Evolutionary conservation across 2,329 filamentous ascomycete species (phyloP).

Genomic region (Aspergillus oerlinghausenensis): DNA sequence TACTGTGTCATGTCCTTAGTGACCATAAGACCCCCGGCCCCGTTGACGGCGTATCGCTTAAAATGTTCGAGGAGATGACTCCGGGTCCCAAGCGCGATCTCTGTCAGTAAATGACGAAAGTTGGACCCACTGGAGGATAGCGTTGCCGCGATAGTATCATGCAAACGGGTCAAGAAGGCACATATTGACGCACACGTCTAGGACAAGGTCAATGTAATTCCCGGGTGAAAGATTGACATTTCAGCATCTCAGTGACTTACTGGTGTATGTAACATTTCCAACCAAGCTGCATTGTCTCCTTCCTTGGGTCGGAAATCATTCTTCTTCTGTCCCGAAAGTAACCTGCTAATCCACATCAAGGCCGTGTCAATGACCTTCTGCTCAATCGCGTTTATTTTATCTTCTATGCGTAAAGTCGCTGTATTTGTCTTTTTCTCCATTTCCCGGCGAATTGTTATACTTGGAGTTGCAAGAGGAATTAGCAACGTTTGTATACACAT

Average conservation of each 20-base stretch:
- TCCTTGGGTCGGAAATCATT: conserved; percentile 87
- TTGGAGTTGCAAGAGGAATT: conserved; percentile 80
- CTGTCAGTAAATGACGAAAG: conserved; percentile 72
- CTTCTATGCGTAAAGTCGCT: conserved; percentile 74
- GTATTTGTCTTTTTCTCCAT: conserved; percentile 78
- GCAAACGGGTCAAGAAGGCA: conserved; percentile 69
- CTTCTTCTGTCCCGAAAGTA: conserved; percentile 75
- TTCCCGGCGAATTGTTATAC: conserved; percentile 81
- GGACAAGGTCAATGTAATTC: neutral
- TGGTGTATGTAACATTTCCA: conserved; percentile 77
- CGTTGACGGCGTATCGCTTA: conserved; percentile 88
- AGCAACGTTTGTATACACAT: conserved; percentile 88
- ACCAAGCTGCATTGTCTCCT: conserved; percentile 53
- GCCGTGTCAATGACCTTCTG: conserved; percentile 68
- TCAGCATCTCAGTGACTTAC: conserved; percentile 24
- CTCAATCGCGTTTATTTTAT: conserved; percentile 70
- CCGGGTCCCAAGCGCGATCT: conserved; percentile 76
- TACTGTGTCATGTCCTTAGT: conserved; percentile 96
- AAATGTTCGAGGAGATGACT: conserved; percentile 83
- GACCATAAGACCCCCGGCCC: conserved; percentile 89
- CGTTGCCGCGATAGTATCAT: conserved; percentile 59
- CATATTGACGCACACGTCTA: conserved; percentile 74
- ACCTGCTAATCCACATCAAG: conserved; percentile 68
- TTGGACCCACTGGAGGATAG: conserved; percentile 66
- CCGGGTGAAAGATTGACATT: neutral